Evolutionary conservation across 2,329 filamentous ascomycete species (phyloP).

Genomic region (Thermothelomyces thermophilus): DNA sequence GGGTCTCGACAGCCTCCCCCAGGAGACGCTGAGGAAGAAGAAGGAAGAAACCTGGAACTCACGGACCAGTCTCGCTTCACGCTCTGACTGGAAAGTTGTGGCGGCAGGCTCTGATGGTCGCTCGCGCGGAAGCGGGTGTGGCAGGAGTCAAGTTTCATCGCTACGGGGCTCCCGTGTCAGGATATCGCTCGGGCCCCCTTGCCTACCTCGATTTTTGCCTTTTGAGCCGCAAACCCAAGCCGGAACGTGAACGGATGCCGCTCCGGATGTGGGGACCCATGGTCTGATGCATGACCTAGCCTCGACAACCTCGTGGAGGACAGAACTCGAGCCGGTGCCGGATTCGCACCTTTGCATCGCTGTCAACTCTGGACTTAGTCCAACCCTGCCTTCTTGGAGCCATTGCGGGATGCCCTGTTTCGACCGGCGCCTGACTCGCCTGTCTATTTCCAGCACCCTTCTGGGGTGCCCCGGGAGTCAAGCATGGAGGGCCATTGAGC

Average conservation of each 20-base stretch:
- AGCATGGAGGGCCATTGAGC: not conserved
- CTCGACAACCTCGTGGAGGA: conserved; percentile 1
- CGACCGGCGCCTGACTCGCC: not conserved
- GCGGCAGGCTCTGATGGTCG: not conserved
- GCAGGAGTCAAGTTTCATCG: conserved; percentile 16
- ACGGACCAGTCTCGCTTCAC: not conserved
- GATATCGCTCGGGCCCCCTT: conserved; percentile 15
- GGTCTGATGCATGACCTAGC: conserved; percentile 15
- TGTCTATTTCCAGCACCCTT: not conserved
- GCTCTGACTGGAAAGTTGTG: conserved; percentile 5
- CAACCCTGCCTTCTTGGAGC: conserved; percentile 4
- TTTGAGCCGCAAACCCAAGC: conserved; percentile 12
- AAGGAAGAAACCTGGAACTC: not conserved
- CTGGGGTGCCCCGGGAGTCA: not conserved
- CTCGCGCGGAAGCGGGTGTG: conserved; percentile 5
- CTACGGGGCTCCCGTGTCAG: conserved; percentile 17
- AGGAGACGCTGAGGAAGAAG: too few species aligned
- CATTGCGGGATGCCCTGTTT: conserved; percentile 8
- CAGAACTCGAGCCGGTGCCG: not conserved
- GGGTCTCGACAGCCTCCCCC: too few species aligned
- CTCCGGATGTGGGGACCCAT: conserved; percentile 6
- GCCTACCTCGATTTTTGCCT: conserved; percentile 6
- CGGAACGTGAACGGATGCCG: conserved; percentile 14
- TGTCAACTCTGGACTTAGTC: not conserved
- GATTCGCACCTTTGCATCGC: not conserved